These are phyloP conservation scores for Sarocladiaceae sp. DNA, from an alignment of 2,329 filamentous ascomycete genomes.

Conservation along the genomic window DNA sequence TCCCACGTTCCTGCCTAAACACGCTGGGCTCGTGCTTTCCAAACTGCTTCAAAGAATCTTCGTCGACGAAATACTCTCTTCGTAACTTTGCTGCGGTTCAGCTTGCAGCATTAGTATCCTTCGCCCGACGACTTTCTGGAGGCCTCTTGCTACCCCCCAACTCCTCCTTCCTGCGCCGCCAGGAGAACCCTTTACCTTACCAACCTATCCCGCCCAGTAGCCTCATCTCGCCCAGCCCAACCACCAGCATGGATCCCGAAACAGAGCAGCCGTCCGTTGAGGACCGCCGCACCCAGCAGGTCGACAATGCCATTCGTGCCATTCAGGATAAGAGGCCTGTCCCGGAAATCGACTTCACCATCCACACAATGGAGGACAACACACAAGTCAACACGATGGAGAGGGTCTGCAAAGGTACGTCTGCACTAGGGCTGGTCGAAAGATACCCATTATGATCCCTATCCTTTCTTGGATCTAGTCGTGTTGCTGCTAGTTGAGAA, in stretches of 20 bases:
- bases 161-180: constrained; percentile 22
- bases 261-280: constrained; percentile 34
- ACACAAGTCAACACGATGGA: constrained; percentile 92
- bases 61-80: background rate
- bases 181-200: constrained; percentile 10
- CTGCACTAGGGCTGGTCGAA: background rate
- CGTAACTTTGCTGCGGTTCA: background rate
- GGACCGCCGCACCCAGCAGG: constrained; percentile 54
- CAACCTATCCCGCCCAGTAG: constrained; percentile 12
- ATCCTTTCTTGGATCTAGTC: no score
- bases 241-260: constrained; percentile 45
- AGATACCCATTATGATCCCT: no score
- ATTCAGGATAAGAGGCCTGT: constrained; percentile 93
- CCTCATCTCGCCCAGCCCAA: background rate
- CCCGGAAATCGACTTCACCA: constrained; percentile 96
- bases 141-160: constrained; percentile 15
- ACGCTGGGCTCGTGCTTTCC: constrained; percentile 7
- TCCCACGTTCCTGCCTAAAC: constrained; percentile 8
- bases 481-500: background rate
- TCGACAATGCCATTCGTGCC: constrained; percentile 88
- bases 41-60: background rate
- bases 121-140: background rate
- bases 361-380: constrained; percentile 98
- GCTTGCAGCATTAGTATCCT: background rate
- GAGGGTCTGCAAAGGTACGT: constrained; percentile 94